Conservation (phyloP, 2,329 filamentous ascomycete species). For the Ustulina deusta region DNA sequence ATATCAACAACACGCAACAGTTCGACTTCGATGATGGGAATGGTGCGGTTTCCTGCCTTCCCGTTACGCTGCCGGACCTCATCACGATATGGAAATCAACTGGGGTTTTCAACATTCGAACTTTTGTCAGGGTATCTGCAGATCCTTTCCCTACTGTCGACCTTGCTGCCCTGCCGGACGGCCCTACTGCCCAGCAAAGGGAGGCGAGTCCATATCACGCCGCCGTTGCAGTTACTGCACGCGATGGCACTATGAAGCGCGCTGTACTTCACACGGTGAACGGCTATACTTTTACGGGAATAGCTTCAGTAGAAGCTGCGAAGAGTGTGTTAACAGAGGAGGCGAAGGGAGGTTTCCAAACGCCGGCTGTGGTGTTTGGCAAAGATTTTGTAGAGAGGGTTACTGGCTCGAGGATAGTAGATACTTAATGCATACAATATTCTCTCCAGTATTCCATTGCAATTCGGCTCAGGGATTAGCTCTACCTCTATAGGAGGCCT, state of each 20-base stretch:
- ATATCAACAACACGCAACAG: background rate
- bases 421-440: background rate
- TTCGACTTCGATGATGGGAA: conserved; percentile 44
- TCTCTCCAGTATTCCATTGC: background rate
- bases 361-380: conserved; percentile 40
- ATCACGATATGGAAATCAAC: conserved; percentile 42
- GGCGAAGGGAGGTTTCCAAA: conserved; percentile 38
- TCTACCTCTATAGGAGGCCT: too few species aligned
- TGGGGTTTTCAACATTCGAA: conserved; percentile 36
- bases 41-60: conserved; percentile 37
- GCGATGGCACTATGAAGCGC: conserved; percentile 16
- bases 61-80: conserved; percentile 41
- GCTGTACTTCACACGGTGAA: conserved; percentile 43
- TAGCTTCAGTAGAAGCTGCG: conserved; percentile 39
- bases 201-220: conserved; percentile 41
- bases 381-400: conserved; percentile 35
- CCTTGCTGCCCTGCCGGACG: conserved; percentile 33
- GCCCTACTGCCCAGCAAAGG: conserved; percentile 38
- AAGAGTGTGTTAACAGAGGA: conserved; percentile 36
- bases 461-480: background rate
- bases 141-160: conserved; percentile 25
- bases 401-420: conserved; percentile 10
- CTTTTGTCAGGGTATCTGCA: conserved; percentile 30
- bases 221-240: conserved; percentile 29
- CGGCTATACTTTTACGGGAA: conserved; percentile 42